Base-by-base conservation (phyloP, 441 rosid genomes). In the Pelargonium fulgidum region DNA sequence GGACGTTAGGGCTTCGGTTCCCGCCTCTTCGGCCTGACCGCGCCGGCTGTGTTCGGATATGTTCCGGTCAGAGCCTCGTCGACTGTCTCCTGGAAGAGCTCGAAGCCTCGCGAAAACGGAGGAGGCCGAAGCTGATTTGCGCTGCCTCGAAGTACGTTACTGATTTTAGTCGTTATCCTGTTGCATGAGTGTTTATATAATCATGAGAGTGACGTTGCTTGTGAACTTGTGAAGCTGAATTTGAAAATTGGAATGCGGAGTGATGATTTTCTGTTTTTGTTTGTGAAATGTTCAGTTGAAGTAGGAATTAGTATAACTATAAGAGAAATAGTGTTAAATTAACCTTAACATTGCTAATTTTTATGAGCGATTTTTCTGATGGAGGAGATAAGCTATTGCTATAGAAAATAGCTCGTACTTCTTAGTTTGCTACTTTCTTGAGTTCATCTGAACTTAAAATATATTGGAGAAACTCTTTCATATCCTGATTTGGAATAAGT, bases 1-100 rank as follows among this genome's bases (percentile, higher is more conserved):
- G 72, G 76, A 66, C 84, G 73, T 67, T 80, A 62, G 71, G 75
- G 61, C 65, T 74, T 41, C 68, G 61, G 65, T 47, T 72, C 29
- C 78, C 78, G 58, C 0, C 64, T 6, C 29, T 47, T 63, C 81
- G 73, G 24, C 65, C 78, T 45, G 59, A 68, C 39, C 61, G 64
- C 33, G 80, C 76, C 54, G 63, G 14, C 2, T 52, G 66, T 48
- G 7, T 14, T 19, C 59, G 19, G 59, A 6, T 52, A 7, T 52
- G 22, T 16, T 4, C 59, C 20, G 59, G 14, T 52, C 59, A 52
- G 20, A 14, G 59, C 59, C 59, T 52, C 59, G 59, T 52, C 22
- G 59, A 14, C 7, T 5, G 59, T 19, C 20, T 52, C 59, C 8
- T 52, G 22, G 59, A 52, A 52, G 59, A 52, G 59, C 20, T 52